phyloP scores from a whole-genome alignment of 148 eudicot species.

The Chenopodium album region DNA sequence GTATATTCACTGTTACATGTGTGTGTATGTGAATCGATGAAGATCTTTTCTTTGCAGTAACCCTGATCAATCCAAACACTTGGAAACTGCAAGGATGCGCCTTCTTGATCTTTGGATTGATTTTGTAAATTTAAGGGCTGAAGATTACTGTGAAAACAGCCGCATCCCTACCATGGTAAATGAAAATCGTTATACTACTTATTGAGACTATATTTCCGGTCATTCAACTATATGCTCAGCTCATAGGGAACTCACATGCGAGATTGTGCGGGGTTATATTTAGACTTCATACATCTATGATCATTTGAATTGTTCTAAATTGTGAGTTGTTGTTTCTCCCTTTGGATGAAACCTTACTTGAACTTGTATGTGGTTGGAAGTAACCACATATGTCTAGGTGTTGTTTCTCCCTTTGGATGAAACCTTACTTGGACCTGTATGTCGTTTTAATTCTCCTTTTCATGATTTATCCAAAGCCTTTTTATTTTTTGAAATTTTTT shows the following conservation, averaged over 20 bases:
- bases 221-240: neutral
- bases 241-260: neutral
- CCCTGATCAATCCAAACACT: conserved; percentile 97
- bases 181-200: neutral
- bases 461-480: neutral
- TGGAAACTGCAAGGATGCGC: conserved; percentile 98
- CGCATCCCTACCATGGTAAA: conserved; percentile 95
- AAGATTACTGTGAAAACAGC: conserved; percentile 87
- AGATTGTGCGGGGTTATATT: neutral
- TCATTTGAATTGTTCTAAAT: neutral
- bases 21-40: neutral
- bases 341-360: too few relatives aligned
- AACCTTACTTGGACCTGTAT: neutral
- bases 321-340: too few relatives aligned
- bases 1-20: conserved; percentile 3
- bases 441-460: neutral
- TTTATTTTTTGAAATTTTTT: neutral
- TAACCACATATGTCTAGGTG: neutral
- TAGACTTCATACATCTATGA: neutral
- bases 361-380: too few relatives aligned
- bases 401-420: neutral
- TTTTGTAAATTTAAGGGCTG: conserved; percentile 89
- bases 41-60: conserved; percentile 54
- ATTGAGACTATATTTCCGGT: neutral
- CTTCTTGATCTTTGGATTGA: conserved; percentile 83